Conservation (phyloP, 768 basidiomycete genomes). For the Collybiopsis confluens region DNA sequence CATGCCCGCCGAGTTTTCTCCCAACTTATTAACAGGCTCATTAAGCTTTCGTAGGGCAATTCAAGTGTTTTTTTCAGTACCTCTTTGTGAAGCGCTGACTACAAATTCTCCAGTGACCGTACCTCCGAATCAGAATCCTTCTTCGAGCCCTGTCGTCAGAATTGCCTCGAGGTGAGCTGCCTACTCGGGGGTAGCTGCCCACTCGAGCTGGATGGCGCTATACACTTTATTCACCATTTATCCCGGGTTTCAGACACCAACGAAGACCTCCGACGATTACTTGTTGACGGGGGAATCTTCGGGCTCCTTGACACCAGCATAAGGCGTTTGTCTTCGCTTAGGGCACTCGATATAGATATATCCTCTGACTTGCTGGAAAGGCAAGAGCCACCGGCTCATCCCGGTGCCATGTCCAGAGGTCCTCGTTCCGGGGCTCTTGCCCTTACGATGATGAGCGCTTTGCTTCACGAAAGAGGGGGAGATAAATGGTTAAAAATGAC, state of each 20-base stretch:
- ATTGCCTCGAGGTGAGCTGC: background rate
- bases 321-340: background rate
- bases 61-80: too few species aligned
- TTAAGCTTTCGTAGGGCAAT: too few species aligned
- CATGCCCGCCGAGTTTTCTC: background rate
- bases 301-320: background rate
- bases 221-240: background rate
- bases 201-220: background rate
- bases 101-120: too few species aligned
- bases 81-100: background rate
- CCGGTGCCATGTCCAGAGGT: background rate
- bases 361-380: background rate
- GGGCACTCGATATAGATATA: background rate
- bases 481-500: too few species aligned
- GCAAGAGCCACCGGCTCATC: background rate
- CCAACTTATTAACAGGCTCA: background rate
- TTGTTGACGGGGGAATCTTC: background rate
- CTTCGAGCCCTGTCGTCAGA: too few species aligned
- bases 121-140: too few species aligned
- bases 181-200: background rate
- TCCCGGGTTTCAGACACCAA: background rate
- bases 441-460: background rate
- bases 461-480: background rate
- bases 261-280: background rate
- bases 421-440: background rate